These are phyloP conservation scores for Parasitella parasitica DNA, from an alignment of 371 early-diverging fungal species.

Conservation along the genomic window DNA sequence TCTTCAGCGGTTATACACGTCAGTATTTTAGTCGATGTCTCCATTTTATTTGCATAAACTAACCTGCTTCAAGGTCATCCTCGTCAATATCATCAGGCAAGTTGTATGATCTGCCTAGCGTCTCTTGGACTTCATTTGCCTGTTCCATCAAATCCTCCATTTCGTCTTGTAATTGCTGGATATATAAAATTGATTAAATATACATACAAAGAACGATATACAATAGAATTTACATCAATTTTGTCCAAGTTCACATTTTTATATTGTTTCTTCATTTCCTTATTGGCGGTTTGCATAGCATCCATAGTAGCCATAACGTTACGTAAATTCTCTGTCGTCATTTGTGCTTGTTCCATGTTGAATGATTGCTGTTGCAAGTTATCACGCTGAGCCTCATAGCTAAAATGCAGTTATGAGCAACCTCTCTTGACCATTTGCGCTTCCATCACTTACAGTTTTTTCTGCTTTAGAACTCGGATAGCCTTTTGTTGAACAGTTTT, in stretches of 20 bases:
- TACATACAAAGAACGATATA: background rate
- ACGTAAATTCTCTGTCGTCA: slow-evolving; percentile 93
- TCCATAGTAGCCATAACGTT: slow-evolving; percentile 92
- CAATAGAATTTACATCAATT: slow-evolving; percentile 71
- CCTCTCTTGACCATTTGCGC: background rate
- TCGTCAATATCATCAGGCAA: slow-evolving; percentile 95
- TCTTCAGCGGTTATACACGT: slow-evolving; percentile 54
- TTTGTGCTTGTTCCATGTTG: slow-evolving; percentile 96
- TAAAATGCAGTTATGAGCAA: slow-evolving; percentile 16
- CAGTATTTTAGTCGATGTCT: background rate
- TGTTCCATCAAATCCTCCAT: slow-evolving; percentile 95
- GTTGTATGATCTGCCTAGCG: slow-evolving; percentile 86
- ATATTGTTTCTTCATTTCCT: slow-evolving; percentile 92
- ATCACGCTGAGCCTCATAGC: slow-evolving; percentile 90
- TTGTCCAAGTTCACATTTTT: slow-evolving; percentile 91
- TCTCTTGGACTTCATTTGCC: slow-evolving; percentile 95
- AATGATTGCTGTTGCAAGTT: slow-evolving; percentile 93
- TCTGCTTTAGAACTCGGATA: slow-evolving; percentile 86
- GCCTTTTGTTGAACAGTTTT: slow-evolving; percentile 91
- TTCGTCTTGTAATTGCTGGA: slow-evolving; percentile 91
- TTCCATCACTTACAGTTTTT: slow-evolving; percentile 67
- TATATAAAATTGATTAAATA: background rate
- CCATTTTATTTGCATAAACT: background rate
- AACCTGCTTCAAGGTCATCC: slow-evolving; percentile 93
- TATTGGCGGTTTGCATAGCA: slow-evolving; percentile 93